phyloP scores from a whole-genome alignment of 2,329 filamentous ascomycete species.

The Trichoderma lentiforme region DNA sequence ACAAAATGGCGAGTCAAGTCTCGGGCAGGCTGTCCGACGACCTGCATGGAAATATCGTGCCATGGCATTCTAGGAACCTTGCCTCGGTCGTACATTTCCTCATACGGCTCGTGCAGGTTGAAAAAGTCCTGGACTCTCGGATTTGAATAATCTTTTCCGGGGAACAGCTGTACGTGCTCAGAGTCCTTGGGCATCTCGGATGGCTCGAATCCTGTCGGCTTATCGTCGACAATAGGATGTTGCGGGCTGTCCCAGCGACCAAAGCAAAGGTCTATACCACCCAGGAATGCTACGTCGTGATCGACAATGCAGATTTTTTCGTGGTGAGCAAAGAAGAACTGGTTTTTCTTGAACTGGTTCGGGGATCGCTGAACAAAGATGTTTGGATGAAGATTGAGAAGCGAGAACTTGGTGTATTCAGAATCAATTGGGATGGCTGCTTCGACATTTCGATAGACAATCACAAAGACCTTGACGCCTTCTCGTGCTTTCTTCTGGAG shows the following conservation, averaged over 20 bases:
- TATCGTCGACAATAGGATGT: conserved; percentile 87
- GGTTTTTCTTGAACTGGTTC: conserved; percentile 97
- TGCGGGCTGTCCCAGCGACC: conserved; percentile 96
- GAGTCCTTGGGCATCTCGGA: conserved; percentile 74
- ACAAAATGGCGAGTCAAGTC: conserved; percentile 96
- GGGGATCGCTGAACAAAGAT: conserved; percentile 94
- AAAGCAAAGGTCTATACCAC: conserved; percentile 94
- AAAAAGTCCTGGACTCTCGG: conserved; percentile 95
- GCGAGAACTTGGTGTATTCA: conserved; percentile 94
- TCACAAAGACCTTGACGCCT: conserved; percentile 96
- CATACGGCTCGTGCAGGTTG: conserved; percentile 87
- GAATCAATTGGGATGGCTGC: conserved; percentile 97
- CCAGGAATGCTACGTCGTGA: conserved; percentile 91
- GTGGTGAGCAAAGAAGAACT: conserved; percentile 99
- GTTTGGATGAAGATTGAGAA: conserved; percentile 93
- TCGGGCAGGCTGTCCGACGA: conserved; percentile 90
- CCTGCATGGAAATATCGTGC: conserved; percentile 98
- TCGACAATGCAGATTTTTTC: conserved; percentile 98
- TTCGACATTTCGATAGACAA: conserved; percentile 96
- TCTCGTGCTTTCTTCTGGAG: conserved; percentile 91
- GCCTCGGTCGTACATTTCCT: conserved; percentile 96
- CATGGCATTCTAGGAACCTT: conserved; percentile 93
- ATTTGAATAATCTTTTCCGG: conserved; percentile 98
- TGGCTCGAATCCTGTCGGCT: conserved; percentile 88
- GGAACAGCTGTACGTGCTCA: conserved; percentile 93